These are phyloP conservation scores for Malus hybrid DNA, from an alignment of 331 rosid genomes.

Conservation along the genomic window DNA sequence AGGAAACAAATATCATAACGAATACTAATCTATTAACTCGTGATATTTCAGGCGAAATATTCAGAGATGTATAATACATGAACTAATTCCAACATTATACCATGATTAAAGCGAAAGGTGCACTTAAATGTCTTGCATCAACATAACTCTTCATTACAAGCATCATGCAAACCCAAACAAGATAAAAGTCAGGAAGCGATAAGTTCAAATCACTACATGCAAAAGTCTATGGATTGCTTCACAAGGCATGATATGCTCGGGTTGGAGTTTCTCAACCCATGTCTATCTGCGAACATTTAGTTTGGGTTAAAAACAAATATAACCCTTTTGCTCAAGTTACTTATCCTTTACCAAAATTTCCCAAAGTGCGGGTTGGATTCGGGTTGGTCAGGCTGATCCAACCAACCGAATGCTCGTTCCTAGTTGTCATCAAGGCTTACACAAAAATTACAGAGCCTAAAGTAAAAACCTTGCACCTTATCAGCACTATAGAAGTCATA, in stretches of 20 bases:
- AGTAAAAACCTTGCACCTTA: not conserved
- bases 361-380: not conserved
- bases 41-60: not conserved
- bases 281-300: not conserved
- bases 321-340: not conserved
- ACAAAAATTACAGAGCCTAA: not conserved
- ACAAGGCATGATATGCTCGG: not conserved
- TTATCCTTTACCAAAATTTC: not conserved
- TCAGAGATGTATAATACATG: not conserved
- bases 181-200: not conserved
- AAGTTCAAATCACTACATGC: not conserved
- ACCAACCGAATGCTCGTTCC: not conserved
- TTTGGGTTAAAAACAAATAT: not conserved
- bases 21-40: not conserved
- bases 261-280: not conserved
- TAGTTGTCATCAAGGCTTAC: not conserved
- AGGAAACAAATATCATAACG: not conserved
- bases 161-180: not conserved
- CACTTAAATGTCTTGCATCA: not conserved
- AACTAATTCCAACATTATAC: not conserved
- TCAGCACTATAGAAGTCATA: not conserved
- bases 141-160: not conserved
- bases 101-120: not conserved
- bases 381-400: not conserved
- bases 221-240: too few species aligned